Base-by-base conservation (phyloP, 106 monocot species). In the Dioscorea zingiberensis region DNA sequence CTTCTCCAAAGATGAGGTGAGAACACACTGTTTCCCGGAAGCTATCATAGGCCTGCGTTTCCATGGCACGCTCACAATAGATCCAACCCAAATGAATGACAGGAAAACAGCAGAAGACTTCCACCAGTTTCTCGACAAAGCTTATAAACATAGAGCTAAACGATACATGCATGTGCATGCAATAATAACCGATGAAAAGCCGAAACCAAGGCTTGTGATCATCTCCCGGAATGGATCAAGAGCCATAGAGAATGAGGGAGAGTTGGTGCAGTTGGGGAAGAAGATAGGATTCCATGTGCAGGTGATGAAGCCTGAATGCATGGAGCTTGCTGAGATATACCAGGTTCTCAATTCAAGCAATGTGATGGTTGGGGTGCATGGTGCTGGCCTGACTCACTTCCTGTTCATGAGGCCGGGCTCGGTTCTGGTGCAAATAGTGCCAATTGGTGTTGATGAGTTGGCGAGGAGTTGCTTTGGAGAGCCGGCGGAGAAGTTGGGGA, bases 331-430 rank as follows among this genome's bases (percentile, higher is more conserved):
- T 23, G 80, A 58, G 54, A 81, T 93, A 19, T 93, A 88, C 78
- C 23, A 78, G 12, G 68, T 48, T 9, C 55, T 93, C 48, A 93
- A 93, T 56, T 49, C 67, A 5, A 77, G 80, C 62, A 85, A 88
- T 54, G 85, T 71, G 28, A 80, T 85, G 85, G 67, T 88, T 13
- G 93, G 93, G 13, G 88, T 93, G 1, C 87, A 88, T 63, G 93
- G 93, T 0, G 88, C 87, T 4, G 93, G 85, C 25, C 76, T 93
- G 83, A 93, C 93, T 3, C 88, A 93, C 55, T 69, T 93, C 28
- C 32, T 88, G 66, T 93, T 93, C 73, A 82, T 93, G 84, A 67
- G 87, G 48, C 87, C 84, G 3, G 77, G 77, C 13, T 57, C 84
- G 25, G 80, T 77, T 30, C 82, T 93, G 77, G 72, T 93, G 2